Conservation (phyloP, 768 basidiomycete genomes). For the Vishniacozyma victoriae region DNA sequence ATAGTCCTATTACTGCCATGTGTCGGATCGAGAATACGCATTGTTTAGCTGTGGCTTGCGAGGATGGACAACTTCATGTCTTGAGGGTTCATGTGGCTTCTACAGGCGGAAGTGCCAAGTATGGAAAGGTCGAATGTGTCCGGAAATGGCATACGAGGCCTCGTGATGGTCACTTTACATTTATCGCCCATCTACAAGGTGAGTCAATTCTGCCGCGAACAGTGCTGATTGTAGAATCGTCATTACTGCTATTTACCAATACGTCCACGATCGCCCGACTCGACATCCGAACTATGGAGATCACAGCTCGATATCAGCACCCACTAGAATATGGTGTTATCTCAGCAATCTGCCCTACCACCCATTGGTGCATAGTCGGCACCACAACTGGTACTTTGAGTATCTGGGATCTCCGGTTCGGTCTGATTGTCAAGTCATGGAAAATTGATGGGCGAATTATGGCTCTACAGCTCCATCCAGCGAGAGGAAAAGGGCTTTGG, state of each 20-base stretch:
- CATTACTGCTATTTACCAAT: conserved; percentile 78
- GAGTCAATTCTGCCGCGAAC: conserved; percentile 6
- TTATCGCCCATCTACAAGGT: conserved; percentile 29
- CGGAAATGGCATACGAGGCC: conserved; percentile 20
- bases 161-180: conserved; percentile 19
- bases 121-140: conserved; percentile 36
- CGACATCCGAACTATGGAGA: conserved; percentile 77
- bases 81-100: conserved; percentile 33
- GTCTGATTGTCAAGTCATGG: conserved; percentile 82
- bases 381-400: conserved; percentile 78
- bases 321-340: conserved; percentile 82
- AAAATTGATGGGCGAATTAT: conserved; percentile 54
- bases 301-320: conserved; percentile 71
- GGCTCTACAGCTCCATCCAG: conserved; percentile 68
- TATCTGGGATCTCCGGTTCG: conserved; percentile 94
- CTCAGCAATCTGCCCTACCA: conserved; percentile 72
- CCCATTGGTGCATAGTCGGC: conserved; percentile 81
- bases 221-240: conserved; percentile 55
- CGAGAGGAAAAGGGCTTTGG: conserved; percentile 82
- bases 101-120: conserved; percentile 24
- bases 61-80: conserved; percentile 38
- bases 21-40: conserved; percentile 66
- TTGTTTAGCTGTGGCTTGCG: conserved; percentile 33
- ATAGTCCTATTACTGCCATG: conserved; percentile 62
- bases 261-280: conserved; percentile 68